phyloP scores from a whole-genome alignment of 1,139 yeast species.

The Scheffersomyces illinoinensis region DNA sequence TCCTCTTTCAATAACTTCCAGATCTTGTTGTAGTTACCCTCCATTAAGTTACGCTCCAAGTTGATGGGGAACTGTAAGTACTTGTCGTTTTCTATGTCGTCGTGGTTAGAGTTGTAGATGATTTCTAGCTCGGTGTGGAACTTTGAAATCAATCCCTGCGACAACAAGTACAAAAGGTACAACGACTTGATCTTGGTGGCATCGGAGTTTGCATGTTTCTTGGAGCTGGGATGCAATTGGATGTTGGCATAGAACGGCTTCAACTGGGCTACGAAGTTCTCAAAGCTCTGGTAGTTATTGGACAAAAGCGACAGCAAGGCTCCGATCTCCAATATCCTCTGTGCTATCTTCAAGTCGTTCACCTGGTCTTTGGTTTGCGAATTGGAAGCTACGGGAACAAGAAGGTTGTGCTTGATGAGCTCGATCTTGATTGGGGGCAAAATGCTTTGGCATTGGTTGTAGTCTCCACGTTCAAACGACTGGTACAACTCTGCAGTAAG shows the following conservation, averaged over 20 bases:
- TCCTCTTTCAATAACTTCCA: constrained; percentile 74
- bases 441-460: constrained; percentile 57
- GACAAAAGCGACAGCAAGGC: constrained; percentile 73
- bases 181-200: constrained; percentile 78
- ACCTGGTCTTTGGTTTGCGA: constrained; percentile 43
- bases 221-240: constrained; percentile 54
- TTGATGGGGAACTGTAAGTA: constrained; percentile 80
- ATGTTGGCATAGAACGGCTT: constrained; percentile 66
- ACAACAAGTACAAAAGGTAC: constrained; percentile 70
- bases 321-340: constrained; percentile 84
- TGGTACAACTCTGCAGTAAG: constrained; percentile 68
- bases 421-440: constrained; percentile 76
- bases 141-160: constrained; percentile 81
- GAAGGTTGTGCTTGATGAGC: constrained; percentile 71
- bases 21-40: constrained; percentile 92
- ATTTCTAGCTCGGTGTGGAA: constrained; percentile 89
- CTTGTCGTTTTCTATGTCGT: constrained; percentile 49
- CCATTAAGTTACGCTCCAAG: constrained; percentile 92
- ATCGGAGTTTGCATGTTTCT: constrained; percentile 42
- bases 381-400: constrained; percentile 61
- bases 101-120: constrained; percentile 52
- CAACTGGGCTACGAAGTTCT: constrained; percentile 72
- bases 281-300: constrained; percentile 63
- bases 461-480: constrained; percentile 63
- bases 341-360: constrained; percentile 74